Conservation (phyloP, 179 eudicot genomes). For the Actinidia chinensis region DNA sequence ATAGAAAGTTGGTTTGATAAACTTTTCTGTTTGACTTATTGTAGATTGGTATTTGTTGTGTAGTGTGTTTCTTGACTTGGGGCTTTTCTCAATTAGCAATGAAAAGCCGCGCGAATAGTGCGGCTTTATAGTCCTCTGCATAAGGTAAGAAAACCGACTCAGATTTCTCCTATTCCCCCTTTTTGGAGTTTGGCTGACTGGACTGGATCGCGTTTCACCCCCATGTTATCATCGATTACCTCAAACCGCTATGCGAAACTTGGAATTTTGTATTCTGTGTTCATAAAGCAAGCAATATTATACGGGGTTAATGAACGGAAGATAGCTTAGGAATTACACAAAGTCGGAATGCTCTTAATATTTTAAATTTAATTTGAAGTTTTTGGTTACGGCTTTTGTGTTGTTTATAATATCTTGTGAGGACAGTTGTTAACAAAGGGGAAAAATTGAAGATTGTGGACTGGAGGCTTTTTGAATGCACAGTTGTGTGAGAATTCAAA, state of each 20-base stretch:
- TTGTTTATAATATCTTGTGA: background rate
- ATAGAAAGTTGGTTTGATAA: too few relatives aligned
- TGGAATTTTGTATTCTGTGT: background rate
- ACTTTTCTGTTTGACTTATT: background rate
- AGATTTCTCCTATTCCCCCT: background rate
- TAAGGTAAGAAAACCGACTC: constrained; percentile 45
- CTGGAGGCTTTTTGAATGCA: background rate
- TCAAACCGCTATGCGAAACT: too few relatives aligned
- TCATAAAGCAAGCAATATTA: background rate
- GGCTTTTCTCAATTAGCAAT: background rate
- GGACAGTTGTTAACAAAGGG: background rate
- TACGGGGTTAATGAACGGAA: background rate
- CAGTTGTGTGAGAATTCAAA: background rate
- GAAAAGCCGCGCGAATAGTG: background rate
- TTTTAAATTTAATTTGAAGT: too few relatives aligned
- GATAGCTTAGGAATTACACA: background rate
- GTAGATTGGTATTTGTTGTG: constrained; percentile 4
- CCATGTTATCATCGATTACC: background rate
- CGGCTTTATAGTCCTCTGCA: constrained; percentile 9
- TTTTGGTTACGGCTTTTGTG: background rate
- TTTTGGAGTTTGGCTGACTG: background rate
- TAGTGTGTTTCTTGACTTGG: background rate
- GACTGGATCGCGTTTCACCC: background rate
- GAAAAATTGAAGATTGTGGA: background rate
- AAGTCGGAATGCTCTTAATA: background rate